Evolutionary conservation across 2,329 filamentous ascomycete species (phyloP), one percentile per base, ranked within the genome.

Genomic region (Aschersonia sp.): DNA sequence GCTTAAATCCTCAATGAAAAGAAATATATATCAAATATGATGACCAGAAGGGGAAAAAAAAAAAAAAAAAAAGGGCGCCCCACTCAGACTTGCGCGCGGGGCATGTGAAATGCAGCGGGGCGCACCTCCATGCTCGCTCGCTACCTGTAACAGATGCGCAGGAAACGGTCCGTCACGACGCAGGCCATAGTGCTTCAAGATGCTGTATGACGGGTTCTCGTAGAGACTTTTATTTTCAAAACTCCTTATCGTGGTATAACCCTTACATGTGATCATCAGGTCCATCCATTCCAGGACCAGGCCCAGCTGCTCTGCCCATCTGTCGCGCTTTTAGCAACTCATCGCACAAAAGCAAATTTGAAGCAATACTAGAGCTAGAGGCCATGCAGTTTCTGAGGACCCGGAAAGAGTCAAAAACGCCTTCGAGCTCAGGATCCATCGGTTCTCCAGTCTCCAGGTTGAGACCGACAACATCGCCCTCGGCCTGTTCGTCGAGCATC

Each of bases 241-340:
- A 22, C 22, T 22, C 22, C 22, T 22, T 22, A 22, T 22, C 22
- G 35, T 37, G 35, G 35, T 37, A 42, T 42, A 22, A 22, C 22
- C 11, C 61, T 57, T 70, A 72, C 68, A 70, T 64, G 62, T 68
- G 69, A 61, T 75, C 66, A 57, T 74, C 71, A 42, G 72, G 72
- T 12, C 74, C 78, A 55, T 82, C 79, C 75, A 80, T 81, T 50
- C 77, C 78, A 4, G 78, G 76, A 6, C 79, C 79, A 2, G 79
- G 79, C 29, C 76, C 77, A 40, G 68, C 73, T 65, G 72, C 67
- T 60, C 79, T 71, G 45, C 76, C 83, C 92, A 98, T 98, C 72
- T 98, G 90, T 63, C 92, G 78, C 52, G 92, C 92, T 76, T 98
- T 98, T 58, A 98, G 73, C 72, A 98, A 76, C 74, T 98, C 92